These are phyloP conservation scores for Carex scoparia DNA, from an alignment of 176 grass and related monocot genomes.

Conservation along the genomic window DNA sequence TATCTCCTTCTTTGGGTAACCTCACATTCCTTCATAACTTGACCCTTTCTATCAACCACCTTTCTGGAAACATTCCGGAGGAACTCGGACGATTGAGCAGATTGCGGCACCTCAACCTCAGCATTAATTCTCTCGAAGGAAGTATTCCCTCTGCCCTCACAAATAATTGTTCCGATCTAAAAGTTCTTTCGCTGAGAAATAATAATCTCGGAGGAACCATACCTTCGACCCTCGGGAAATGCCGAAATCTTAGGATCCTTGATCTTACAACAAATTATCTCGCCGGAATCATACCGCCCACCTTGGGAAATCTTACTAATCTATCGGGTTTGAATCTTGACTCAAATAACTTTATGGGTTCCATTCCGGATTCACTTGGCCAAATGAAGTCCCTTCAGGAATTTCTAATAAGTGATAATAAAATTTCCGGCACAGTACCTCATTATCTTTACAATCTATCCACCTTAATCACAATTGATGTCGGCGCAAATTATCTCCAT, in stretches of 20 bases:
- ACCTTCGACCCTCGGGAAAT: neutral
- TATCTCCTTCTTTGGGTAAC: constrained; percentile 38
- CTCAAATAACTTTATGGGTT: neutral
- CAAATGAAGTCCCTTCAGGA: constrained; percentile 2
- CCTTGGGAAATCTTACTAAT: constrained; percentile 21
- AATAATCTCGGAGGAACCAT: constrained; percentile 23
- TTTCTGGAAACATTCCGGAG: constrained; percentile 16
- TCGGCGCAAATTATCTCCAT: constrained; percentile 6
- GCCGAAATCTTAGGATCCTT: neutral
- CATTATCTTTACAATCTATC: constrained; percentile 32
- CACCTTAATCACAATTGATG: neutral
- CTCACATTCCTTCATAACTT: constrained; percentile 30
- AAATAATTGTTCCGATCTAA: constrained; percentile 24
- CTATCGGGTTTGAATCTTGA: neutral
- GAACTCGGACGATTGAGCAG: constrained; percentile 17
- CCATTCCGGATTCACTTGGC: neutral
- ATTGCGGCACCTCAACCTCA: neutral
- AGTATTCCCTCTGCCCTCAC: constrained; percentile 3
- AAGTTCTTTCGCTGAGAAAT: neutral
- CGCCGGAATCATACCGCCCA: constrained; percentile 20
- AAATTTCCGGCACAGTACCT: constrained; percentile 24
- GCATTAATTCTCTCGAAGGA: constrained; percentile 21
- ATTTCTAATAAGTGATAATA: constrained; percentile 25
- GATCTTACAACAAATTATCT: neutral
- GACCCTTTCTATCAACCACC: constrained; percentile 17